A percentile compares a stretch with the other conserved stretches of the same genome.
phyloP scores from a whole-genome alignment of 2,329 filamentous ascomycete genomes.

The Pezicula rhizophila region DNA sequence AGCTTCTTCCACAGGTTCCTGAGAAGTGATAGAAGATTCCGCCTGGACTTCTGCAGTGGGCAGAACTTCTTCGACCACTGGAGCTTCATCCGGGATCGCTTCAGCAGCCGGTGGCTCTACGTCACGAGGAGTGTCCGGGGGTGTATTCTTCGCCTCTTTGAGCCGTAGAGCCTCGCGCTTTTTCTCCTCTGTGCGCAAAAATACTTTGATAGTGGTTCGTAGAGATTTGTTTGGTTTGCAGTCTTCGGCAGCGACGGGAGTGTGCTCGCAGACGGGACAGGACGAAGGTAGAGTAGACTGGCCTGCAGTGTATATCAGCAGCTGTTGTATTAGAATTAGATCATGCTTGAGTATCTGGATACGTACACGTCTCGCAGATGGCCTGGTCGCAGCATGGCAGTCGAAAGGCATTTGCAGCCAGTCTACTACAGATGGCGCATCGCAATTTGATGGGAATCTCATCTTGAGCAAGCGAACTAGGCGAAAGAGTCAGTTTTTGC shows the following conservation, averaged over 20 bases:
- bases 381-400: slow-evolving; percentile 92
- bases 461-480: slow-evolving; percentile 40
- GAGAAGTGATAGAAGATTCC: slow-evolving; percentile 4
- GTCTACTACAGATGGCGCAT: slow-evolving; percentile 87
- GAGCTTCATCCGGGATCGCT: slow-evolving; percentile 6
- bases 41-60: slow-evolving; percentile 5
- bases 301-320: slow-evolving; percentile 41
- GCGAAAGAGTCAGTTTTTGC: slow-evolving; percentile 5
- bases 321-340: neutral
- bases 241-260: slow-evolving; percentile 76
- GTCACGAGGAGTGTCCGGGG: slow-evolving; percentile 25
- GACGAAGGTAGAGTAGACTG: slow-evolving; percentile 69
- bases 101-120: slow-evolving; percentile 18
- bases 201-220: slow-evolving; percentile 88
- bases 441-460: slow-evolving; percentile 94
- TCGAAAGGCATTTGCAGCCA: slow-evolving; percentile 85
- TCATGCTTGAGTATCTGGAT: neutral
- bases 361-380: slow-evolving; percentile 80
- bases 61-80: slow-evolving; percentile 3
- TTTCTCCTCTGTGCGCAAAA: slow-evolving; percentile 85
- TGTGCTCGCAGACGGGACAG: slow-evolving; percentile 91
- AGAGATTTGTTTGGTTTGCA: slow-evolving; percentile 86
- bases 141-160: slow-evolving; percentile 32
- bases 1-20: slow-evolving; percentile 6
- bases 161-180: slow-evolving; percentile 64